phyloP scores from a whole-genome alignment of 331 rosid species.

The Quercus tomentella region DNA sequence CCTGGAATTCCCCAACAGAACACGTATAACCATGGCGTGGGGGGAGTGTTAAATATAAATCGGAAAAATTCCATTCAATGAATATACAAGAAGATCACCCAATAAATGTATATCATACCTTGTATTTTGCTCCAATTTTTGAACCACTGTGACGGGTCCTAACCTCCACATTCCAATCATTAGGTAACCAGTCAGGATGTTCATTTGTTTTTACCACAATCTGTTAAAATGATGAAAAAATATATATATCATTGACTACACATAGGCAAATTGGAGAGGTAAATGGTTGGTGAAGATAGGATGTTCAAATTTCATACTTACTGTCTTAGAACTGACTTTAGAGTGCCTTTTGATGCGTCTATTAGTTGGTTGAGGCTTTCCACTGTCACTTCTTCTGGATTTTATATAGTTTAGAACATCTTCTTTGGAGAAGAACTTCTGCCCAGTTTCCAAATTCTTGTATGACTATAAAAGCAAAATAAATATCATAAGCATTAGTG shows the following conservation, averaged over 20 bases:
- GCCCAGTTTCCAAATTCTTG: constrained; percentile 32
- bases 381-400: constrained; percentile 5
- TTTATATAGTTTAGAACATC: constrained; percentile 25
- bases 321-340: constrained; percentile 37
- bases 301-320: constrained; percentile 28
- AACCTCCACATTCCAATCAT: constrained; percentile 68
- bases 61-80: not conserved
- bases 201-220: constrained; percentile 32
- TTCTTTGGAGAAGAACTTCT: constrained; percentile 37
- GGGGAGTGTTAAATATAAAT: not conserved
- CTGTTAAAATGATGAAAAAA: constrained; percentile 35
- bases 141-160: constrained; percentile 71
- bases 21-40: not conserved
- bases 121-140: constrained; percentile 56
- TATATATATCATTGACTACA: constrained; percentile 1
- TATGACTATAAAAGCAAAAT: constrained; percentile 28
- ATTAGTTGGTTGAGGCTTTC: constrained; percentile 25
- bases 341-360: not conserved
- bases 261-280: constrained; percentile 6
- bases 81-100: constrained; percentile 12
- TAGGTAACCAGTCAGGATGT: constrained; percentile 85
- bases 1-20: not conserved
- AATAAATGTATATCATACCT: constrained; percentile 44
- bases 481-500: constrained; percentile 12
- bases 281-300: constrained; percentile 11